Percentiles rank a stretch among this genome's conserved stretches.
Evolutionary conservation across 441 rosid species (phyloP).

Genomic region (Eruca vesicaria): DNA sequence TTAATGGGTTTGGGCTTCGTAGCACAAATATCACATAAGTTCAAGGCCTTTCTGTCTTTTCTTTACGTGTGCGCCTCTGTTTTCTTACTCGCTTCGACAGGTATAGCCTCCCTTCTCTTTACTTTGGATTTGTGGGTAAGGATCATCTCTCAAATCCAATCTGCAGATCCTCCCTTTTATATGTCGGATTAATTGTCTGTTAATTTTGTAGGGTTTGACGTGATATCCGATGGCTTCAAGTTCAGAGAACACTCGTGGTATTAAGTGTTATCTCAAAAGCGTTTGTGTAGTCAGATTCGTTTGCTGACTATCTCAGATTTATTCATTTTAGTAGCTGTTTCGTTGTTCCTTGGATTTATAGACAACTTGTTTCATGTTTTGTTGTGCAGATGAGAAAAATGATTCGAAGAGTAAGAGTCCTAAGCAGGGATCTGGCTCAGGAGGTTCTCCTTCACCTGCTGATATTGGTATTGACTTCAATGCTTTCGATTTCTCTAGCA

Average conservation of each 20-base stretch:
- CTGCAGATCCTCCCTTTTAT: background rate
- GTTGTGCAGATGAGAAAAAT: constrained; percentile 21
- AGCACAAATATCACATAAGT: background rate
- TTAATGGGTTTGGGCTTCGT: background rate
- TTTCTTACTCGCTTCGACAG: constrained; percentile 12
- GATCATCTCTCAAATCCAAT: background rate
- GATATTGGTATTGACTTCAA: constrained; percentile 44
- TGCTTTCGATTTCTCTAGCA: constrained; percentile 88
- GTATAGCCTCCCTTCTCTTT: constrained; percentile 11
- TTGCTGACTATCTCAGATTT: background rate
- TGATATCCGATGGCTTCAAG: constrained; percentile 55
- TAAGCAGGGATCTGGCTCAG: constrained; percentile 25
- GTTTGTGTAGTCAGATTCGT: background rate
- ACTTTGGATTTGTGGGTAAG: background rate
- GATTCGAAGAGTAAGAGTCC: constrained; percentile 27
- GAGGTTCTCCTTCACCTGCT: constrained; percentile 39
- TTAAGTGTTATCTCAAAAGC: constrained; percentile 2
- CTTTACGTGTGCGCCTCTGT: background rate
- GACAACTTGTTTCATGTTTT: too few relatives aligned
- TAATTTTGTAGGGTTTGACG: constrained; percentile 13
- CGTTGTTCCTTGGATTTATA: background rate
- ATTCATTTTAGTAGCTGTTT: background rate
- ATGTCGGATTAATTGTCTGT: background rate
- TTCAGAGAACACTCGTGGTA: constrained; percentile 55
- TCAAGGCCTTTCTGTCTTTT: background rate